Evolutionary conservation across 148 eudicot genomes (phyloP), one percentile per base, ranked within the genome.

Genomic region (Rhododendron molle): DNA sequence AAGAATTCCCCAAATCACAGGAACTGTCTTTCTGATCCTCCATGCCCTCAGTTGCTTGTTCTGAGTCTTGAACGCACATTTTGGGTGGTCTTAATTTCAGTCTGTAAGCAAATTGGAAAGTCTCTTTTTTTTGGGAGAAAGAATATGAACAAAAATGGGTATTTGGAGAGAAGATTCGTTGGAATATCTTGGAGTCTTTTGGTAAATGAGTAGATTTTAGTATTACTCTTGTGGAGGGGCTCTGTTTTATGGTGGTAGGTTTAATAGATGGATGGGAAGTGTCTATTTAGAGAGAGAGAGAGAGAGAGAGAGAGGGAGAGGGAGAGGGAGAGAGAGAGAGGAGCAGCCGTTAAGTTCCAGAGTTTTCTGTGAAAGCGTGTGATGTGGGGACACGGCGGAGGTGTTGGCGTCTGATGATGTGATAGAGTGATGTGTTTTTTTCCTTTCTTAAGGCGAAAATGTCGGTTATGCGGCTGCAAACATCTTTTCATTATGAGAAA

Each of bases 1-100:
- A 30, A 30, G 76, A 71, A 71, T 30, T 71, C 38, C 34, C 76
- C 76, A 71, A 71, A 30, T 71, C 38, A 32, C 76, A 30, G 20
- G 76, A 71, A 71, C 76, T 13, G 3, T 71, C 69, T 23, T 76
- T 85, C 60, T 71, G 85, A 43, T 80, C 81, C 10, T 88, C 90
- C 85, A 88, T 85, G 85, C 89, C 87, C 34, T 90, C 91, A 32
- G 76, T 83, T 82, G 85, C 89, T 87, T 89, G 90, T 81, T 93
- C 96, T 28, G 90, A 86, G 82, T 91, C 94, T 86, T 92, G 93
- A 58, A 90, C 83, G 79, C 93, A 90, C 95, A 93, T 94, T 87
- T 77, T 87, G 78, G 83, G 74, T 36, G 80, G 79, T 32, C 73
- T 74, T 50, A 76, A 78, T 80, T 85, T 85, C 88, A 56, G 65